phyloP scores from a whole-genome alignment of 306 rosid species.

The Gillenia trifoliata region DNA sequence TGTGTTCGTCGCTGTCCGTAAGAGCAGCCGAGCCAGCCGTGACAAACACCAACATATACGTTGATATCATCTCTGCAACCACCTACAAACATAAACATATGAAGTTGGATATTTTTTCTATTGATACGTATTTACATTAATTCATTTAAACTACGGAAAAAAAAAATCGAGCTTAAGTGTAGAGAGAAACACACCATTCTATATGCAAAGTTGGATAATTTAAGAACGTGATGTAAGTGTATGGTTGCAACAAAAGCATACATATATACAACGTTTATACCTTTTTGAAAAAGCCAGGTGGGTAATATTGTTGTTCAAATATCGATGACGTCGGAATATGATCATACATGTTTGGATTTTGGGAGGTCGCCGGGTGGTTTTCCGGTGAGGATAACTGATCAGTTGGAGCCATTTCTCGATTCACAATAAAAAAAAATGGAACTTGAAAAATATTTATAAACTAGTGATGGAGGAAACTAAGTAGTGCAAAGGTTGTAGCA shows the following conservation, averaged over 20 bases:
- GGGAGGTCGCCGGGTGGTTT: background rate
- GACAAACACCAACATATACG: constrained; percentile 69
- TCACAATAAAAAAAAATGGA: background rate
- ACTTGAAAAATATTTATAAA: background rate
- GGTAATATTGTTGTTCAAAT: constrained; percentile 28
- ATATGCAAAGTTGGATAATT: background rate
- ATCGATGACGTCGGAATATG: background rate
- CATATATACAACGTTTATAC: constrained; percentile 14
- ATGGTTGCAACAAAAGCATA: background rate
- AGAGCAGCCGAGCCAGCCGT: constrained; percentile 67
- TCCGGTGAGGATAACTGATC: background rate
- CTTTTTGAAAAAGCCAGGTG: constrained; percentile 47
- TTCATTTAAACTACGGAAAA: background rate
- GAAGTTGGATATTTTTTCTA: background rate
- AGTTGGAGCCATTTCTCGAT: background rate
- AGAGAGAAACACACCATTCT: background rate
- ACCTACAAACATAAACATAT: constrained; percentile 31
- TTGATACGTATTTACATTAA: background rate
- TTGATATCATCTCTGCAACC: constrained; percentile 68
- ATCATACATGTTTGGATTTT: background rate
- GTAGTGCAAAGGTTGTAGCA: background rate
- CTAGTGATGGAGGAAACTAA: background rate
- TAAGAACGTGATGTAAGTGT: background rate
- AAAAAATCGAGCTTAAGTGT: no score
- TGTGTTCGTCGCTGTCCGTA: constrained; percentile 35